Conservation (phyloP, 495 filamentous ascomycete genomes). For the Oidiodendron maius region DNA sequence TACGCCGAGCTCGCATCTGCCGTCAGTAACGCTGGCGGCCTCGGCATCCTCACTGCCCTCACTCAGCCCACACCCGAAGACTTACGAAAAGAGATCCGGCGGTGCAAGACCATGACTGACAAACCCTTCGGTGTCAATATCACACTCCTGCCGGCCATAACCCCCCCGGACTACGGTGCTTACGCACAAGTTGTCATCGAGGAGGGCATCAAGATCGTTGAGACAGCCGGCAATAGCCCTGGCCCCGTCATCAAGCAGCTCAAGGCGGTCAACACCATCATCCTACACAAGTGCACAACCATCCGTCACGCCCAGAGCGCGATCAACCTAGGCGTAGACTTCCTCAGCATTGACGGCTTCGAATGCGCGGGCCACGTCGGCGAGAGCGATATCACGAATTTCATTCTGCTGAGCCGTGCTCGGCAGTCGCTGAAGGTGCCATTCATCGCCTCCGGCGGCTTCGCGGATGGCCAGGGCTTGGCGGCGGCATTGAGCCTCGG, state of each 20-base stretch:
- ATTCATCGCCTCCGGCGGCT: slow-evolving; percentile 94
- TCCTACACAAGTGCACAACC: slow-evolving; percentile 97
- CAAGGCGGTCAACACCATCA: slow-evolving; percentile 69
- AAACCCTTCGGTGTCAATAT: slow-evolving; percentile 95
- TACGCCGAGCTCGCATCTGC: slow-evolving; percentile 90
- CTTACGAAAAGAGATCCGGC: slow-evolving; percentile 87
- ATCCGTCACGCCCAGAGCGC: slow-evolving; percentile 90
- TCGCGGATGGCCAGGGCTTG: slow-evolving; percentile 90
- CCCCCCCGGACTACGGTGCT: slow-evolving; percentile 84
- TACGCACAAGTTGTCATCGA: slow-evolving; percentile 93
- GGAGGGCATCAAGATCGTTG: slow-evolving; percentile 88
- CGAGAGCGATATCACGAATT: slow-evolving; percentile 95
- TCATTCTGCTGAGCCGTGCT: slow-evolving; percentile 83
- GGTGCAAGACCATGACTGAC: slow-evolving; percentile 76
- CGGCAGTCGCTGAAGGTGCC: slow-evolving; percentile 79
- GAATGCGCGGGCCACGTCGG: slow-evolving; percentile 97
- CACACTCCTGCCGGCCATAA: slow-evolving; percentile 84
- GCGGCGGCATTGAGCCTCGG: slow-evolving; percentile 89
- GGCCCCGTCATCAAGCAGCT: slow-evolving; percentile 86
- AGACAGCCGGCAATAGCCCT: slow-evolving; percentile 93
- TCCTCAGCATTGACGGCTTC: slow-evolving; percentile 93
- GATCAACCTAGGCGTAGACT: slow-evolving; percentile 92
- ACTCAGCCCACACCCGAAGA: slow-evolving; percentile 92
- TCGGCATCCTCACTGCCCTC: slow-evolving; percentile 90
- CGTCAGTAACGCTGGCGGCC: slow-evolving; percentile 90